phyloP scores from a whole-genome alignment of 257 asterid genomes.

The Ligustrum vulgare region DNA sequence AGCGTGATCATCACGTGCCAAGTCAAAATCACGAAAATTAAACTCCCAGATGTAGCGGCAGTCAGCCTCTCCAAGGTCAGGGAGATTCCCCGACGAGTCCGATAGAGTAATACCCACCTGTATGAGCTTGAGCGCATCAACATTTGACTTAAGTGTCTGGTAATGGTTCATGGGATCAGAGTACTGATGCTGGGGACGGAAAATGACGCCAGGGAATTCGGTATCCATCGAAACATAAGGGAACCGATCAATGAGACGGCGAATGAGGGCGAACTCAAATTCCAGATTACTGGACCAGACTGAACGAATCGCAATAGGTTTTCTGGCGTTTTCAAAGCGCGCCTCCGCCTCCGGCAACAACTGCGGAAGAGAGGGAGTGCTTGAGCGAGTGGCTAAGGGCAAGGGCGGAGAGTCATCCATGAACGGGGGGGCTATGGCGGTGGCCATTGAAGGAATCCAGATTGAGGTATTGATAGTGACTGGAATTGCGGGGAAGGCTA shows the following conservation, averaged over 20 bases:
- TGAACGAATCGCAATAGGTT: constrained; percentile 39
- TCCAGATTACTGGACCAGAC: constrained; percentile 50
- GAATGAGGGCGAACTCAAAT: constrained; percentile 41
- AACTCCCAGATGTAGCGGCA: constrained; percentile 68
- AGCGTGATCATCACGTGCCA: constrained; percentile 49
- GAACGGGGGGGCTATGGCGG: constrained; percentile 16
- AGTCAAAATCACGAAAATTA: constrained; percentile 66
- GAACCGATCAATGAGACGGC: constrained; percentile 31
- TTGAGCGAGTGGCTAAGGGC: constrained; percentile 5
- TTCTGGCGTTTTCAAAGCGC: constrained; percentile 16
- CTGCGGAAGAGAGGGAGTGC: background rate
- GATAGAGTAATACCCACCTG: constrained; percentile 82
- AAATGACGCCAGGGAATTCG: constrained; percentile 56
- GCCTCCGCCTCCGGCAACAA: constrained; percentile 19
- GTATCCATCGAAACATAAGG: constrained; percentile 55
- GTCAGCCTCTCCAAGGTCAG: constrained; percentile 43
- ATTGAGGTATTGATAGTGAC: constrained; percentile 22
- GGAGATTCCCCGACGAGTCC: constrained; percentile 60
- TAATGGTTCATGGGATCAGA: constrained; percentile 52
- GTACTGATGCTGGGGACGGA: constrained; percentile 40
- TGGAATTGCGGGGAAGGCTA: constrained; percentile 26
- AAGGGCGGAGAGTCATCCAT: constrained; percentile 26
- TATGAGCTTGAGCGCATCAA: constrained; percentile 69
- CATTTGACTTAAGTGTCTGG: constrained; percentile 59
- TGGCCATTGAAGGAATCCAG: constrained; percentile 39